These are phyloP conservation scores for Erodium maritimum DNA, from an alignment of 345 rosid genomes.

Conservation along the genomic window DNA sequence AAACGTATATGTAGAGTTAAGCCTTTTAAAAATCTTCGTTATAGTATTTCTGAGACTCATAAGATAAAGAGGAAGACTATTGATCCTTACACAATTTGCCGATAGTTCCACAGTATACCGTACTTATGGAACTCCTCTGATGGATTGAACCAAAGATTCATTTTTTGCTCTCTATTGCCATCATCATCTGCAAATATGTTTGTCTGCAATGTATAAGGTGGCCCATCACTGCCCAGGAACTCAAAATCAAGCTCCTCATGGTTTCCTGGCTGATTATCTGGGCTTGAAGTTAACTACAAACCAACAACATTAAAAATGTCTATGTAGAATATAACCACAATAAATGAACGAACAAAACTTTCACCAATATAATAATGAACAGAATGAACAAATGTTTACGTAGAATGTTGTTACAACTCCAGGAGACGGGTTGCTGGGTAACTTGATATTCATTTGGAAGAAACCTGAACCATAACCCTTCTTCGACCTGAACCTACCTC, in stretches of 20 bases:
- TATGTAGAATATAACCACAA: too few relatives aligned
- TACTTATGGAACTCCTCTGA: not conserved
- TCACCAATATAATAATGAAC: too few relatives aligned
- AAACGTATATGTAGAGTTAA: too few relatives aligned
- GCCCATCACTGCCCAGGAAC: slow-evolving; percentile 11
- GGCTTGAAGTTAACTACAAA: slow-evolving; percentile 3
- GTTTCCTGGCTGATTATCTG: not conserved
- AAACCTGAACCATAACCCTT: slow-evolving; percentile 8
- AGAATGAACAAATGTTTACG: slow-evolving; percentile 1
- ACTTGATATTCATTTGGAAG: slow-evolving; percentile 7
- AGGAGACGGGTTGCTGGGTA: slow-evolving; percentile 5
- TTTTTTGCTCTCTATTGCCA: slow-evolving; percentile 13
- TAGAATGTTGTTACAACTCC: slow-evolving; percentile 17
- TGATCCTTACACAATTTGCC: not conserved
- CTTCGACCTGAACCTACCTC: slow-evolving; percentile 7
- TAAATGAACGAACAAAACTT: too few relatives aligned
- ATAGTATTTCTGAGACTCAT: not conserved
- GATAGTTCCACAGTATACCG: not conserved
- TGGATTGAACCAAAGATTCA: slow-evolving; percentile 13
- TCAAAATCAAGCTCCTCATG: slow-evolving; percentile 14
- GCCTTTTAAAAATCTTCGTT: too few relatives aligned
- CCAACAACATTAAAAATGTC: too few relatives aligned
- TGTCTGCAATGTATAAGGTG: slow-evolving; percentile 2
- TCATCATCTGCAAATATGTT: slow-evolving; percentile 7
- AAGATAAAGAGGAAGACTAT: not conserved